Evolutionary conservation across 2,329 filamentous ascomycete genomes (phyloP).

Genomic region (Teratosphaeria epicoccoides): DNA sequence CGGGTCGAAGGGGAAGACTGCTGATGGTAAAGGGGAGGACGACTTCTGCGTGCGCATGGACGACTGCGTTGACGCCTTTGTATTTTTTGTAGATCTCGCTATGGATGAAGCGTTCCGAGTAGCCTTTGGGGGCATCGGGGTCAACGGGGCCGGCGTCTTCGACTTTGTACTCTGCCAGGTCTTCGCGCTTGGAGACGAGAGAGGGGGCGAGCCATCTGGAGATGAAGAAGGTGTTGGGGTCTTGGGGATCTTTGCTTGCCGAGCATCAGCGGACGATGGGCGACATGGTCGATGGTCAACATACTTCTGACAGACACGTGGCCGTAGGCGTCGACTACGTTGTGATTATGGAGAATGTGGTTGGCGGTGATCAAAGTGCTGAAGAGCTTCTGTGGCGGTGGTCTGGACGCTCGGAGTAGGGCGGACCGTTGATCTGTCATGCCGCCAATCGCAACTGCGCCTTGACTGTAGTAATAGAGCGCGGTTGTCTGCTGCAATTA

Average conservation of each 20-base stretch:
- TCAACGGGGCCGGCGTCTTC: conserved; percentile 28
- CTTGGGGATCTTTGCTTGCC: conserved; percentile 17
- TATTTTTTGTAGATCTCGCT: conserved; percentile 36
- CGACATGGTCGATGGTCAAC: not conserved
- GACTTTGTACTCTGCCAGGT: conserved; percentile 36
- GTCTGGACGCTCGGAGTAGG: conserved; percentile 20
- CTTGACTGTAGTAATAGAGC: too few relatives aligned
- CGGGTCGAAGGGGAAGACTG: conserved; percentile 32
- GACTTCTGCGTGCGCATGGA: conserved; percentile 34
- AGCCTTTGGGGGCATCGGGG: conserved; percentile 19
- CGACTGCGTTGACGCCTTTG: conserved; percentile 32
- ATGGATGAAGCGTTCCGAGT: conserved; percentile 37
- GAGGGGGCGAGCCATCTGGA: conserved; percentile 34
- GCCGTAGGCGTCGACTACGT: conserved; percentile 25
- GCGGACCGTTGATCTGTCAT: conserved; percentile 9
- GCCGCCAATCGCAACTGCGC: too few relatives aligned
- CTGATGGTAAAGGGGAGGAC: conserved; percentile 35
- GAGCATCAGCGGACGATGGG: too few relatives aligned
- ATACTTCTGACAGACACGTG: conserved; percentile 25
- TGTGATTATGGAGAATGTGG: conserved; percentile 26
- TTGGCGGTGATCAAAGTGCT: conserved; percentile 26
- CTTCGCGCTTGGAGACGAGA: conserved; percentile 30
- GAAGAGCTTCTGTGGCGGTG: conserved; percentile 20
- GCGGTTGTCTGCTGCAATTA: not conserved
- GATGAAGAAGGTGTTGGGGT: conserved; percentile 34